Conservation (phyloP, 306 rosid species). For the Begonia peltatifolia region DNA sequence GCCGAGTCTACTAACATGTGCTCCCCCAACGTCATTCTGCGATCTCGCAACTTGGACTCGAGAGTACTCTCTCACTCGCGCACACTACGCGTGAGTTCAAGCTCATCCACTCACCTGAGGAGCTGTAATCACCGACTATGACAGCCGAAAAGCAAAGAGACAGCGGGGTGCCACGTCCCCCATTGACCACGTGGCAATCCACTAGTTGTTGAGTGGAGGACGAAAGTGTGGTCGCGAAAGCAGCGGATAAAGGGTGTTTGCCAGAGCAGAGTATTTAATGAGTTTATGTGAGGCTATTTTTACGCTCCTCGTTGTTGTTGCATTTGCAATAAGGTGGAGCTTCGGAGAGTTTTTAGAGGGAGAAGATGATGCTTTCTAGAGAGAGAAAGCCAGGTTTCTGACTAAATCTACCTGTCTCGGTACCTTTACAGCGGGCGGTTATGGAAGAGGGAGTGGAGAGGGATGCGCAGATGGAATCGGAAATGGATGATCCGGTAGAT, state of each 20-base stretch:
- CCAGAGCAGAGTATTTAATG: slow-evolving; percentile 11
- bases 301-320: slow-evolving; percentile 21
- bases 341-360: slow-evolving; percentile 25
- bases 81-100: neutral
- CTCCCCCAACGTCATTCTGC: slow-evolving; percentile 20
- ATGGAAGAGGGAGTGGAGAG: slow-evolving; percentile 12
- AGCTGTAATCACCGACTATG: too few species aligned
- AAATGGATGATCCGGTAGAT: slow-evolving; percentile 69
- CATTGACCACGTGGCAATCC: slow-evolving; percentile 19
- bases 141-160: too few species aligned
- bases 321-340: slow-evolving; percentile 36
- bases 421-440: slow-evolving; percentile 31
- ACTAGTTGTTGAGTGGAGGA: neutral
- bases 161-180: too few species aligned
- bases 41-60: neutral
- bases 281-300: slow-evolving; percentile 6
- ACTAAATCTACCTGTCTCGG: neutral
- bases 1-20: slow-evolving; percentile 9
- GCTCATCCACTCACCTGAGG: too few species aligned
- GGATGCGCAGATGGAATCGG: slow-evolving; percentile 1
- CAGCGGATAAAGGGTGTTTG: slow-evolving; percentile 16
- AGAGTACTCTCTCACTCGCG: too few species aligned
- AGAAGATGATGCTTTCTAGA: slow-evolving; percentile 26
- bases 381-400: slow-evolving; percentile 24
- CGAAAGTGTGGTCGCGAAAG: slow-evolving; percentile 5